Percentiles rank a stretch among this genome's conserved stretches.
phyloP scores from a whole-genome alignment of 352 stramenopile genomes.

The Pythium diclinum region DNA sequence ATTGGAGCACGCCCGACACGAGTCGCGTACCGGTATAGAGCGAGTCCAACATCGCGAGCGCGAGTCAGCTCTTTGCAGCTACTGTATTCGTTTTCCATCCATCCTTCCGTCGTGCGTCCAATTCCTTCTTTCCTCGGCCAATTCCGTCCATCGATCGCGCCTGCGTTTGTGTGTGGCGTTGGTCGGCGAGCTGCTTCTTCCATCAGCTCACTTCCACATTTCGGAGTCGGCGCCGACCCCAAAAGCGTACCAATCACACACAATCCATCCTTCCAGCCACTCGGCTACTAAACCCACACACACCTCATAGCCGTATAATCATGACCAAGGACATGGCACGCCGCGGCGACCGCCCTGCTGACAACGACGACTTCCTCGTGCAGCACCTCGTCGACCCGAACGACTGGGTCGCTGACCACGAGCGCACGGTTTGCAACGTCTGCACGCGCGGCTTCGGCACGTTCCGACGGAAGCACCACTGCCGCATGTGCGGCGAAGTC shows the following conservation, averaged over 20 bases:
- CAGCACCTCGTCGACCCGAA: slow-evolving; percentile 68
- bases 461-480: slow-evolving; percentile 87
- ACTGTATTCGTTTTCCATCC: background rate
- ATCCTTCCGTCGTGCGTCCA: slow-evolving; percentile 3
- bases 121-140: background rate
- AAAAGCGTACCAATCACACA: background rate
- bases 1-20: no score
- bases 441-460: slow-evolving; percentile 75
- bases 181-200: background rate
- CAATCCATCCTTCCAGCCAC: background rate
- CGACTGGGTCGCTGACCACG: slow-evolving; percentile 75
- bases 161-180: background rate
- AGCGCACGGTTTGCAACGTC: slow-evolving; percentile 68
- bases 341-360: slow-evolving; percentile 4
- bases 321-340: slow-evolving; percentile 35
- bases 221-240: slow-evolving; percentile 16
- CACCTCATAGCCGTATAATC: slow-evolving; percentile 25
- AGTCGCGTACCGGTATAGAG: background rate
- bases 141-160: slow-evolving; percentile 2
- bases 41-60: background rate
- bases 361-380: slow-evolving; percentile 57
- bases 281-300: slow-evolving; percentile 1
- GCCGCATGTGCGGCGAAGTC: slow-evolving; percentile 81
- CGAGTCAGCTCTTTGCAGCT: slow-evolving; percentile 1
- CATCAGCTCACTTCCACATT: slow-evolving; percentile 26